Percentiles rank a stretch among this genome's conserved stretches.
Evolutionary conservation across 2,329 filamentous ascomycete species (phyloP).

Genomic region (Septoria petroselini): DNA sequence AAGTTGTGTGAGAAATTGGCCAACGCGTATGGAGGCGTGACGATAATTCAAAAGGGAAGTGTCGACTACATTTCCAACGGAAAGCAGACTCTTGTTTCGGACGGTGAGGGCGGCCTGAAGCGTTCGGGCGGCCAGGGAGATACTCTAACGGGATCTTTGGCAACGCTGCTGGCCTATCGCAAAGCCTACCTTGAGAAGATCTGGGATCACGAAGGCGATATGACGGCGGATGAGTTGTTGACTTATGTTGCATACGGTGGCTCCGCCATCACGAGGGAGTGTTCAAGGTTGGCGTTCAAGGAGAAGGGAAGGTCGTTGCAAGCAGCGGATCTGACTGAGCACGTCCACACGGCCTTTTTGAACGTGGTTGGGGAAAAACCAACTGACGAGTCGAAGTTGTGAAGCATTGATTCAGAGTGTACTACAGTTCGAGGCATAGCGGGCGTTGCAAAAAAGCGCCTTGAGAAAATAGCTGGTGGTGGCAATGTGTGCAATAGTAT

Average conservation of each 20-base stretch:
- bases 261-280: conserved; percentile 83
- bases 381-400: conserved; percentile 30
- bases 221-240: conserved; percentile 60
- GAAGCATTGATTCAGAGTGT: not conserved
- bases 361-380: conserved; percentile 69
- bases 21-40: conserved; percentile 77
- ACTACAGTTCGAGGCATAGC: too few relatives aligned
- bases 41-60: conserved; percentile 82
- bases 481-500: too few relatives aligned
- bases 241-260: conserved; percentile 82
- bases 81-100: conserved; percentile 67
- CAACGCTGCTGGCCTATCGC: conserved; percentile 84
- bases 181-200: conserved; percentile 79
- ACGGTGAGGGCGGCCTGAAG: conserved; percentile 79
- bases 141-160: conserved; percentile 84
- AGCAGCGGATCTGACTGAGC: conserved; percentile 87
- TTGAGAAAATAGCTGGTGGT: too few relatives aligned
- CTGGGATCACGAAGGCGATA: conserved; percentile 62
- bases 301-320: conserved; percentile 85
- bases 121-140: conserved; percentile 92
- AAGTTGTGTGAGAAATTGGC: conserved; percentile 68
- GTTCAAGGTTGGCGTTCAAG: conserved; percentile 79
- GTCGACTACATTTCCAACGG: conserved; percentile 84
- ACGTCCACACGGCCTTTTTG: conserved; percentile 79
- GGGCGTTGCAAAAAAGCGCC: too few relatives aligned